These are phyloP conservation scores for Sclerotinia trifoliorum DNA, from an alignment of 2,329 filamentous ascomycete species.

Conservation along the genomic window DNA sequence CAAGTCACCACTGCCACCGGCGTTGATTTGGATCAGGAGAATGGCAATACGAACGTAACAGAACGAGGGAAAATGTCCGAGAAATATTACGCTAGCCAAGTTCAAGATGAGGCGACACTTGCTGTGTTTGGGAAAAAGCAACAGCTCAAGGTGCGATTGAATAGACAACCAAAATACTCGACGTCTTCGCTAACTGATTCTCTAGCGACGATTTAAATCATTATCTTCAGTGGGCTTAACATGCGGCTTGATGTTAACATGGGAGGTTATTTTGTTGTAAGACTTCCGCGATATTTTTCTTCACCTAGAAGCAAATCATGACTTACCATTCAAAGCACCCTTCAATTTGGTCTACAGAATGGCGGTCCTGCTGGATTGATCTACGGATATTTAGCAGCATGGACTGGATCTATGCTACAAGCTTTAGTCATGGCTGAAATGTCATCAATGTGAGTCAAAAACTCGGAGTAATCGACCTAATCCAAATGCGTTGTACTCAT, in stretches of 20 bases:
- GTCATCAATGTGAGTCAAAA: constrained; percentile 26
- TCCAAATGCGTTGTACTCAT: background rate
- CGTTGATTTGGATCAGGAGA: background rate
- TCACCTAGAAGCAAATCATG: background rate
- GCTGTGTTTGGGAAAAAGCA: constrained; percentile 23
- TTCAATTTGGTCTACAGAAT: constrained; percentile 18
- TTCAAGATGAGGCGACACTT: constrained; percentile 22
- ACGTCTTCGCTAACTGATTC: background rate
- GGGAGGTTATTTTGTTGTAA: constrained; percentile 18
- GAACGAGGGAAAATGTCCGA: constrained; percentile 4
- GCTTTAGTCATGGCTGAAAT: constrained; percentile 23
- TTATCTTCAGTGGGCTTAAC: constrained; percentile 13
- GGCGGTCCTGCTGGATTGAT: constrained; percentile 16
- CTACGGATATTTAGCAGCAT: constrained; percentile 18
- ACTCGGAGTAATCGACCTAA: background rate
- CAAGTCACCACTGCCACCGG: background rate
- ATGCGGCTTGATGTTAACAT: constrained; percentile 15
- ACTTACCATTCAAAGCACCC: background rate
- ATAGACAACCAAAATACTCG: background rate
- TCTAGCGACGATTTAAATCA: constrained; percentile 15
- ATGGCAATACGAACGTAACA: background rate
- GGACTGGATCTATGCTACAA: constrained; percentile 19
- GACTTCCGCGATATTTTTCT: background rate
- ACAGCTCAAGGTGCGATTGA: constrained; percentile 17
- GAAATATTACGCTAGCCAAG: background rate